These are phyloP conservation scores for Thalassiosira oceanica DNA, from an alignment of 352 stramenopile genomes.

Conservation along the genomic window DNA sequence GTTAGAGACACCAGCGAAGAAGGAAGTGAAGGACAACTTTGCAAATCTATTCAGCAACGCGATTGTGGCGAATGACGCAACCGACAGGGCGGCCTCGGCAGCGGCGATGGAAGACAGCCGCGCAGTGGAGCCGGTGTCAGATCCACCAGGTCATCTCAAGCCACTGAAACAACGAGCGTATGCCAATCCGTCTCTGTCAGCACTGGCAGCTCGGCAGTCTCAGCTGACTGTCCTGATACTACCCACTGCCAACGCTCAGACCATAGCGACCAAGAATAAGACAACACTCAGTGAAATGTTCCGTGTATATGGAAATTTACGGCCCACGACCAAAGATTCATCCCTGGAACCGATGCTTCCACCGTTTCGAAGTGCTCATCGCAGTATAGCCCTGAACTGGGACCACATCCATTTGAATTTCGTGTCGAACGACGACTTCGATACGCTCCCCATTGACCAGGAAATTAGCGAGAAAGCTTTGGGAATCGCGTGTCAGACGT, in stretches of 20 bases:
- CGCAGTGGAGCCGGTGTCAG: too few relatives aligned
- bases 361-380: conserved; percentile 63
- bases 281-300: conserved; percentile 69
- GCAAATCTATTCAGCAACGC: conserved; percentile 14
- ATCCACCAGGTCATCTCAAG: too few relatives aligned
- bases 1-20: too few relatives aligned
- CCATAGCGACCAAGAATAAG: conserved; percentile 71
- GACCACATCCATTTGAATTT: conserved; percentile 41
- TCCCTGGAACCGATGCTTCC: conserved; percentile 37
- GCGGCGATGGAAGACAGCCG: too few relatives aligned
- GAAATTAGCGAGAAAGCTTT: conserved; percentile 19
- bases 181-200: conserved; percentile 14
- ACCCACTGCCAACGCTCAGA: conserved; percentile 60
- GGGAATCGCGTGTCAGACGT: conserved; percentile 7
- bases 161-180: conserved; percentile 1
- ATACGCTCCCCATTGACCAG: conserved; percentile 1
- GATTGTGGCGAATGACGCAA: too few relatives aligned
- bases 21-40: conserved; percentile 28
- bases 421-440: conserved; percentile 23
- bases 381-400: conserved; percentile 53
- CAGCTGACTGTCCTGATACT: conserved; percentile 69
- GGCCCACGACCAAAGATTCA: background rate
- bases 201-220: conserved; percentile 52
- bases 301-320: conserved; percentile 45
- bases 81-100: too few relatives aligned